Evolutionary conservation across 2,329 filamentous ascomycete genomes (phyloP).

Genomic region (Hysterium pulicare): DNA sequence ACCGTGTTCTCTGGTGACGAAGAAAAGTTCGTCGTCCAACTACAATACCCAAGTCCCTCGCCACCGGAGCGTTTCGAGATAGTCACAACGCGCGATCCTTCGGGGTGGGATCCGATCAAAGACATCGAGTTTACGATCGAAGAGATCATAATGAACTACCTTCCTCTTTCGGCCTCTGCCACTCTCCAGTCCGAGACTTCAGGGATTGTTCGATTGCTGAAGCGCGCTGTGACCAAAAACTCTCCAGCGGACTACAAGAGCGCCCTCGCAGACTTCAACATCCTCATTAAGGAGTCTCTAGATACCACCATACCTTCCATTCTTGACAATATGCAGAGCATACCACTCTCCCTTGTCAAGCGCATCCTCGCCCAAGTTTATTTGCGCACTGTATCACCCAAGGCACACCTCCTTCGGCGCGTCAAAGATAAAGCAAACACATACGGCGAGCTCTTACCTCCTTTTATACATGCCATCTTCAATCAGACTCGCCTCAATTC

Average conservation of each 20-base stretch:
- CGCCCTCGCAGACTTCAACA: constrained; percentile 75
- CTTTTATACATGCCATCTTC: constrained; percentile 80
- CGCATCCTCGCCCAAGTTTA: constrained; percentile 87
- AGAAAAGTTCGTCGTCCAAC: constrained; percentile 53
- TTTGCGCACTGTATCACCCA: constrained; percentile 85
- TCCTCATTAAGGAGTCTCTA: constrained; percentile 61
- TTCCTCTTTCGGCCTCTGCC: constrained; percentile 65
- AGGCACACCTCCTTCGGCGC: constrained; percentile 75
- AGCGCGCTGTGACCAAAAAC: constrained; percentile 67
- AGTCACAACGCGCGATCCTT: constrained; percentile 19
- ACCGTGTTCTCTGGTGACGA: constrained; percentile 48
- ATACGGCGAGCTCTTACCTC: constrained; percentile 87
- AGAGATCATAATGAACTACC: constrained; percentile 65
- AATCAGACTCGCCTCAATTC: constrained; percentile 74
- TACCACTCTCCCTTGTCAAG: constrained; percentile 65
- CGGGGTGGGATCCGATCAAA: constrained; percentile 71
- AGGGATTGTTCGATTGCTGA: constrained; percentile 73
- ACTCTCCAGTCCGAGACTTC: constrained; percentile 68
- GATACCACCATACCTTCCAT: constrained; percentile 70
- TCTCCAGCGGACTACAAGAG: constrained; percentile 67
- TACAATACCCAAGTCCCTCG: constrained; percentile 80
- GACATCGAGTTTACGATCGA: constrained; percentile 65
- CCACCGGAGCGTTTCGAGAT: constrained; percentile 57
- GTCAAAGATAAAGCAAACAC: constrained; percentile 91
- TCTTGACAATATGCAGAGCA: constrained; percentile 63